Evolutionary conservation across 768 basidiomycete species (phyloP).

Genomic region (Pholiota conissans): DNA sequence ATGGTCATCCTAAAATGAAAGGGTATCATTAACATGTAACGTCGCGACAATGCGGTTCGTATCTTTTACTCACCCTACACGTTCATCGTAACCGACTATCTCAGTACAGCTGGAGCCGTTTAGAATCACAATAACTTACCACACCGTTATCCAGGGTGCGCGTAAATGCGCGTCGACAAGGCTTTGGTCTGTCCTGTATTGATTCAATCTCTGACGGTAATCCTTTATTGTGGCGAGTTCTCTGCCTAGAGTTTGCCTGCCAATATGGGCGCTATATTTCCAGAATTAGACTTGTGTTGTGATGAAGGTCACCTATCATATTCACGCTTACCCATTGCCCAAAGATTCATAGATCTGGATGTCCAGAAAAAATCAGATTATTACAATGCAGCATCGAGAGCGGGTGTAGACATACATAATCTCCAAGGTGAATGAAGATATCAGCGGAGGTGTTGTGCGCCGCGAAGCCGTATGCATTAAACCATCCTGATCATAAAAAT

Average conservation of each 20-base stretch:
- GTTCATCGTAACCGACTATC: not conserved
- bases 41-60: no score
- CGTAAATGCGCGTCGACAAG: slow-evolving; percentile 48
- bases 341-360: slow-evolving; percentile 49
- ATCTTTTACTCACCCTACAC: not conserved
- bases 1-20: slow-evolving; percentile 44
- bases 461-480: slow-evolving; percentile 61
- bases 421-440: slow-evolving; percentile 57
- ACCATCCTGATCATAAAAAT: slow-evolving; percentile 39
- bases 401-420: slow-evolving; percentile 43
- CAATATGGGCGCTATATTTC: slow-evolving; percentile 42
- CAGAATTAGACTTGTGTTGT: not conserved
- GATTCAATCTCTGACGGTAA: slow-evolving; percentile 50
- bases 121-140: slow-evolving; percentile 27
- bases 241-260: slow-evolving; percentile 48
- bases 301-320: not conserved
- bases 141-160: slow-evolving; percentile 58
- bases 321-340: slow-evolving; percentile 29
- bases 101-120: not conserved
- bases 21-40: not conserved
- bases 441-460: slow-evolving; percentile 53
- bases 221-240: slow-evolving; percentile 59
- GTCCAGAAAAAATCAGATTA: not conserved
- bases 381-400: not conserved
- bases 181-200: slow-evolving; percentile 53